Evolutionary conservation across 2,329 filamentous ascomycete species (phyloP).

Genomic region (Fusarium papillatum): DNA sequence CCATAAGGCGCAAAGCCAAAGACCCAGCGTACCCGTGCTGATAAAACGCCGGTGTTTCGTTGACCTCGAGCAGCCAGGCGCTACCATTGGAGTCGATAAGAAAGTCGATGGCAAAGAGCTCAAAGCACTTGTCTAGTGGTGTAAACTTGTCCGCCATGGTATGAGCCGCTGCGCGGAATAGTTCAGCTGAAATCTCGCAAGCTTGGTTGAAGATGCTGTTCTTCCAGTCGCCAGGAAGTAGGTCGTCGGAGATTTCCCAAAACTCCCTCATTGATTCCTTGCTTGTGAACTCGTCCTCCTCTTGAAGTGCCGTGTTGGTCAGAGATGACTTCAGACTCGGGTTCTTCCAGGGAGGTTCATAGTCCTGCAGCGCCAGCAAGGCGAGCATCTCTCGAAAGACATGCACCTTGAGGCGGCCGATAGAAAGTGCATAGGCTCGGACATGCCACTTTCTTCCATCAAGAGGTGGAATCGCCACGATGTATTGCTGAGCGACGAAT

Average conservation of each 20-base stretch:
- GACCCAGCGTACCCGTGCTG: constrained; percentile 49
- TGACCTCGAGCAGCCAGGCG: constrained; percentile 54
- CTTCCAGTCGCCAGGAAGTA: constrained; percentile 51
- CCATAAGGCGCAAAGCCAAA: constrained; percentile 51
- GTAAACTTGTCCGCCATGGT: constrained; percentile 56
- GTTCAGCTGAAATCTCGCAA: constrained; percentile 49
- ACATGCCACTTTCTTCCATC: constrained; percentile 54
- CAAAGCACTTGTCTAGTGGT: constrained; percentile 52
- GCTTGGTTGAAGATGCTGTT: constrained; percentile 49
- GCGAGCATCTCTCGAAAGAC: constrained; percentile 54
- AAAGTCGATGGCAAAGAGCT: constrained; percentile 54
- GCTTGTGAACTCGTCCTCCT: constrained; percentile 48
- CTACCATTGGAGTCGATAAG: constrained; percentile 48
- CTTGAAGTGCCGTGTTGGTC: constrained; percentile 54
- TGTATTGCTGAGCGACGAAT: constrained; percentile 55
- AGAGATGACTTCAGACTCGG: constrained; percentile 50
- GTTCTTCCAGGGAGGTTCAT: constrained; percentile 52
- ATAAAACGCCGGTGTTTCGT: constrained; percentile 55
- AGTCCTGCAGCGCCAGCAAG: constrained; percentile 50
- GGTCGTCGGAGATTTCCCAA: constrained; percentile 45
- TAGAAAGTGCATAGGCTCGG: constrained; percentile 51
- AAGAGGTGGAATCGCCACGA: constrained; percentile 48
- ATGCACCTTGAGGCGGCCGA: constrained; percentile 54
- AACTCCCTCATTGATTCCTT: constrained; percentile 53
- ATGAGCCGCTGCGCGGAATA: constrained; percentile 51